Base-by-base conservation (phyloP, 352 stramenopile genomes). In the Phytophthora uliginosa region DNA sequence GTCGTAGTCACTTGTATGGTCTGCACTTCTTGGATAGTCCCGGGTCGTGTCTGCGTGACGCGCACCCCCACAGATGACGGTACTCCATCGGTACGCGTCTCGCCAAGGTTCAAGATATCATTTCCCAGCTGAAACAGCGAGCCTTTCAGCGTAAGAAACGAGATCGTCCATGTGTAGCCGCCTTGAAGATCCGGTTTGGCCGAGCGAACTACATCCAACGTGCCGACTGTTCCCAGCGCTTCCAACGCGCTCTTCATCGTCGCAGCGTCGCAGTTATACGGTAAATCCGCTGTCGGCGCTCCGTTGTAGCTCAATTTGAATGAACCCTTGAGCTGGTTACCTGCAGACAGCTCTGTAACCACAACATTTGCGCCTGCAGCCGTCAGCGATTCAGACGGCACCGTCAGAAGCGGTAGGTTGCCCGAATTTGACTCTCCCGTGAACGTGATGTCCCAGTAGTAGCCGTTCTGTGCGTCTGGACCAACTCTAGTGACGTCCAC, bases 121-220 rank as follows among this genome's bases (percentile, higher is more conserved):
- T 22, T 77, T 15, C 56, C 69, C 18, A 97, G 69, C 8, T 79
- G 51, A 3, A 31, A 7, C 2, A 95, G 34, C 1, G 74, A 63
- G 3, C 90, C 91, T 63, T 86, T 83, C n/a, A 79, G 53, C 15
- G 87, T 95, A 47, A 97, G 73, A 64, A 98, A 98, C 26, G 91
- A 98, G 15, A 99, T 84, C n/a, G 89, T 97, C 96, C 96, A 99
- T 56, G 88, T 98, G 77, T 95, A 98, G 0, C 95, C 95, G 6
- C 88, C 88, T 66, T 98, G 88, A 6, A 84, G 73, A 71, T 98
- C 91, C 4, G 93, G 76, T 4, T 76, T 80, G 3, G 42, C 59
- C 4, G 85, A 83, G 15, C 94, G 83, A 20, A 77, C 60, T 17
- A 97, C 81, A 38, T 93, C 84, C 4, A 97, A 33, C 2, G 74